Conservation (phyloP, 148 eudicot species). For the Spergularia marina region DNA sequence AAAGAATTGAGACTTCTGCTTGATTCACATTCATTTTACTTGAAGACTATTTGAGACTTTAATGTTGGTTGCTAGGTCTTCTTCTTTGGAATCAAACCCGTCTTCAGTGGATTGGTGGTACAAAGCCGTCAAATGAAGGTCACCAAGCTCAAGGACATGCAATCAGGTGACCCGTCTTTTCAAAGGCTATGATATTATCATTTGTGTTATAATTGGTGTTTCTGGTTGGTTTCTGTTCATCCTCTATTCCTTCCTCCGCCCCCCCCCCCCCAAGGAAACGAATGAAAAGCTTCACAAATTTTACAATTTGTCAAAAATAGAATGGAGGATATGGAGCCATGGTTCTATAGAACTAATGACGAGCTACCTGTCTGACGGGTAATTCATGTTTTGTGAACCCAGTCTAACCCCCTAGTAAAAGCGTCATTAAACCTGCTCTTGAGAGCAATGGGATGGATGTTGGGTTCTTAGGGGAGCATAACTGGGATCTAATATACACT, state of each 20-base stretch:
- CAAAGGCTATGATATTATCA: slow-evolving; percentile 1
- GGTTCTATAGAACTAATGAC: neutral
- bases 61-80: slow-evolving; percentile 44
- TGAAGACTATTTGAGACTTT: neutral
- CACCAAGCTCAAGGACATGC: slow-evolving; percentile 37
- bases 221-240: neutral
- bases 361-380: neutral
- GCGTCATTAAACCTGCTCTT: neutral
- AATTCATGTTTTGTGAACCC: neutral
- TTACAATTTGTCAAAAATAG: too few relatives aligned
- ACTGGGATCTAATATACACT: neutral
- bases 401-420: neutral
- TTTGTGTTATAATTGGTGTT: neutral
- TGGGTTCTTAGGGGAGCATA: neutral
- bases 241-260: neutral
- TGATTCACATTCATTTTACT: neutral
- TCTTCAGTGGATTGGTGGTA: slow-evolving; percentile 59
- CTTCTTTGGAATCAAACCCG: slow-evolving; percentile 70
- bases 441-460: neutral
- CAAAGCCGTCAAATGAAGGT: slow-evolving; percentile 31
- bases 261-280: neutral
- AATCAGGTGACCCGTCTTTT: slow-evolving; percentile 44
- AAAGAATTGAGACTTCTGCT: neutral
- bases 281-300: too few relatives aligned
- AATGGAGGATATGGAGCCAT: too few relatives aligned